Percentiles rank a stretch among this genome's conserved stretches.
These are phyloP conservation scores for Haberlea rhodopensis DNA, from an alignment of 257 asterid species.

Conservation along the genomic window DNA sequence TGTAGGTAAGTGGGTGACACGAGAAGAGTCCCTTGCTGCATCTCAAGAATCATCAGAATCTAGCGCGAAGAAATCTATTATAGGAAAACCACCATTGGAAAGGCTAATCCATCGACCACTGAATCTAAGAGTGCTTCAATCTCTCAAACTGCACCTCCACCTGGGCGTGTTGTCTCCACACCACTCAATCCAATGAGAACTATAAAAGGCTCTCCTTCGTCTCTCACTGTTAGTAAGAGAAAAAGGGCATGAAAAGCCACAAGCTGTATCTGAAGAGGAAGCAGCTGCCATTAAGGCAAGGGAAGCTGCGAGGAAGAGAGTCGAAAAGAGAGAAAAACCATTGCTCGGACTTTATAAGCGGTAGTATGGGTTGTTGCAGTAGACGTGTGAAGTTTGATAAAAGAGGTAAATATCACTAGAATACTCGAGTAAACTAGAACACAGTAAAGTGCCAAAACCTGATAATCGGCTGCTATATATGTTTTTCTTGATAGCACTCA, in stretches of 20 bases:
- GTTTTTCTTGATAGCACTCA: too few species aligned
- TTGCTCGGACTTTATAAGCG: constrained; percentile 52
- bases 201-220: constrained; percentile 71
- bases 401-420: constrained; percentile 32
- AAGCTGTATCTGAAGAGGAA: constrained; percentile 70
- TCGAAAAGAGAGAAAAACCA: constrained; percentile 81
- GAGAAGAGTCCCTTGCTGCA: constrained; percentile 70
- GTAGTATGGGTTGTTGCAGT: constrained; percentile 25
- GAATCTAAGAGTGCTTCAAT: constrained; percentile 43
- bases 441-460: too few species aligned
- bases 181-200: constrained; percentile 69
- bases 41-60: constrained; percentile 48
- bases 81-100: constrained; percentile 40
- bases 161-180: constrained; percentile 66
- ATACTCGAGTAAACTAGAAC: too few species aligned
- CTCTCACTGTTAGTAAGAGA: constrained; percentile 59
- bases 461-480: too few species aligned
- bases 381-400: constrained; percentile 20
- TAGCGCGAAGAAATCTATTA: constrained; percentile 43
- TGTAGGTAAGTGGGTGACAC: constrained; percentile 90
- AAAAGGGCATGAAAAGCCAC: constrained; percentile 72
- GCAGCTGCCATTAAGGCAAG: constrained; percentile 82
- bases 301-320: constrained; percentile 91
- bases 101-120: constrained; percentile 29
- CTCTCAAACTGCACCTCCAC: constrained; percentile 60